Percentiles rank a stretch among this genome's conserved stretches.
These are phyloP conservation scores for Magnusiomyces paraingens DNA, from an alignment of 1,139 yeast species.

Conservation along the genomic window DNA sequence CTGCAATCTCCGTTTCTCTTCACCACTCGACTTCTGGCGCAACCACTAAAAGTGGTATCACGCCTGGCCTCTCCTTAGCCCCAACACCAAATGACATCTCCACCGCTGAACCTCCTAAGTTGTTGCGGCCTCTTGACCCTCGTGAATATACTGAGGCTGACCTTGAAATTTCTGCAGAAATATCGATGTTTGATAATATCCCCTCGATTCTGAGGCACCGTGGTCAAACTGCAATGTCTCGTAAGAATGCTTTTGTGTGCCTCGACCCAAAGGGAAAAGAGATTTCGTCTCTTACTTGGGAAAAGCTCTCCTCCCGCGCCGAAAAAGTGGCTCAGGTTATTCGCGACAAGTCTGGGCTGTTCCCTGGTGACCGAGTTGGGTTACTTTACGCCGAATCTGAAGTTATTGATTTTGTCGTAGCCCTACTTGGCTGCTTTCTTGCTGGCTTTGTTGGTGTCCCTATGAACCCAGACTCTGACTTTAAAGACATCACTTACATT, in stretches of 20 bases:
- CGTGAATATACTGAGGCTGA: constrained; percentile 37
- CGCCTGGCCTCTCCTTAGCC: not conserved
- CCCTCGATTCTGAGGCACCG: constrained; percentile 69
- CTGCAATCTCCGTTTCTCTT: not conserved
- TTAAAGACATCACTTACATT: constrained; percentile 66
- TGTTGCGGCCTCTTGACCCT: constrained; percentile 38
- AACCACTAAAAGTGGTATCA: not conserved
- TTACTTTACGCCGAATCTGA: constrained; percentile 80
- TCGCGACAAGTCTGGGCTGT: constrained; percentile 62
- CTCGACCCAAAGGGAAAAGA: constrained; percentile 82
- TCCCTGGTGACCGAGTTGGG: constrained; percentile 77
- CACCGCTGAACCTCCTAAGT: constrained; percentile 15
- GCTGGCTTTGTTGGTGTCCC: constrained; percentile 97
- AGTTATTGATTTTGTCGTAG: constrained; percentile 76
- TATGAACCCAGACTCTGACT: constrained; percentile 59
- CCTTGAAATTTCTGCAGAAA: constrained; percentile 28
- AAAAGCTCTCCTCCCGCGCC: constrained; percentile 71
- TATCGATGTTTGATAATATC: constrained; percentile 48
- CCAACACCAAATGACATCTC: not conserved
- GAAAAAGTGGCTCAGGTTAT: constrained; percentile 88
- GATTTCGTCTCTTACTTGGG: constrained; percentile 75
- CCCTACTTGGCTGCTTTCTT: constrained; percentile 83
- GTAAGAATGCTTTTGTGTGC: constrained; percentile 64
- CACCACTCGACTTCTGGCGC: not conserved
- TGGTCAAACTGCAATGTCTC: constrained; percentile 51